phyloP scores from a whole-genome alignment of 805 yeast species.

The Wickerhamiella kurtzmanii region DNA sequence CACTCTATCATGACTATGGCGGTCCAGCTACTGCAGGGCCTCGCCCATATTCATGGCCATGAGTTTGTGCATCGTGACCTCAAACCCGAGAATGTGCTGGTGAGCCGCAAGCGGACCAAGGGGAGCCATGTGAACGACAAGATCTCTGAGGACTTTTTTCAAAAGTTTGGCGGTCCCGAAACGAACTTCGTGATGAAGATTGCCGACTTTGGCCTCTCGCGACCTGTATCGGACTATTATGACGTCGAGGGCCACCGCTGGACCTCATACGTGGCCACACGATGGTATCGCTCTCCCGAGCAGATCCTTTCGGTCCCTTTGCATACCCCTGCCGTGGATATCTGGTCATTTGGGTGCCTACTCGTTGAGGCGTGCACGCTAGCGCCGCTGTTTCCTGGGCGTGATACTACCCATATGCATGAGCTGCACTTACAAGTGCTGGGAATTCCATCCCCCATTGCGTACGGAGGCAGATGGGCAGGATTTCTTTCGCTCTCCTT shows the following conservation, averaged over 20 bases:
- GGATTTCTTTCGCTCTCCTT: background rate
- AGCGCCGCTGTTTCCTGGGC: slow-evolving; percentile 74
- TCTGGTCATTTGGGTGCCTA: slow-evolving; percentile 88
- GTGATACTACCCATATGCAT: slow-evolving; percentile 64
- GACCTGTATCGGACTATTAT: slow-evolving; percentile 33
- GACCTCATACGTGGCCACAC: slow-evolving; percentile 83
- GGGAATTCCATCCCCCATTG: slow-evolving; percentile 47
- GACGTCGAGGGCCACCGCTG: slow-evolving; percentile 41
- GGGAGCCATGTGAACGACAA: slow-evolving; percentile 21
- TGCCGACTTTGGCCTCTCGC: slow-evolving; percentile 90
- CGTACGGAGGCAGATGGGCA: background rate
- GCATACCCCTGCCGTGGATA: slow-evolving; percentile 70
- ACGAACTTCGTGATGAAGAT: slow-evolving; percentile 50
- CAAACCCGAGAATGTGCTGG: slow-evolving; percentile 84
- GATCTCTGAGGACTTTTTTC: background rate
- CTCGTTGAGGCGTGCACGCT: slow-evolving; percentile 75
- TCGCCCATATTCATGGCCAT: slow-evolving; percentile 63
- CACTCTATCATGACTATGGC: slow-evolving; percentile 37
- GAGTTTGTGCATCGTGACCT: slow-evolving; percentile 77
- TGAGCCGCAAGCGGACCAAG: slow-evolving; percentile 44
- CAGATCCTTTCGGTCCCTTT: slow-evolving; percentile 30
- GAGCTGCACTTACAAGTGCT: slow-evolving; percentile 51
- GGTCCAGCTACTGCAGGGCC: slow-evolving; percentile 59
- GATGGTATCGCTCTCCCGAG: slow-evolving; percentile 97
- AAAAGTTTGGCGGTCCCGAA: background rate